Conservation (phyloP, 1,284 basidiomycete genomes). For the Boletus calvinii region DNA sequence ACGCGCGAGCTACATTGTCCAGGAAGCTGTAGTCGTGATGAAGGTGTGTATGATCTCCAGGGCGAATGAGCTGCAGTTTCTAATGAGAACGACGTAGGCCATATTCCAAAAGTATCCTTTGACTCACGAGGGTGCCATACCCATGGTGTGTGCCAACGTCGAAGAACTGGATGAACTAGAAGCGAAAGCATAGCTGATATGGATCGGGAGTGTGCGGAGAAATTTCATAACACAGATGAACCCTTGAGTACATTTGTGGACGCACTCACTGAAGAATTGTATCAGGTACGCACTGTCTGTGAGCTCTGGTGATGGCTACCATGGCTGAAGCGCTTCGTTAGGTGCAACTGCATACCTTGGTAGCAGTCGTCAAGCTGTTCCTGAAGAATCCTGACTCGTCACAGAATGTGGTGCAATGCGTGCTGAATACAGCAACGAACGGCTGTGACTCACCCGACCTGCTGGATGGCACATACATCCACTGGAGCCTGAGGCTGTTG, state of each 20-base stretch:
- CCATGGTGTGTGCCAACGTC: constrained; percentile 90
- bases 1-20: constrained; percentile 94
- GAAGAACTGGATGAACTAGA: constrained; percentile 98
- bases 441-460: constrained; percentile 97
- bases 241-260: constrained; percentile 89
- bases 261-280: constrained; percentile 90
- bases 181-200: constrained; percentile 96
- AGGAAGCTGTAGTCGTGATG: constrained; percentile 98
- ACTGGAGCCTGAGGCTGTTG: constrained; percentile 92
- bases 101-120: constrained; percentile 99
- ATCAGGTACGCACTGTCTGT: constrained; percentile 54
- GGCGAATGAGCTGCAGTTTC: neutral
- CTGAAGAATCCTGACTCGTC: constrained; percentile 91
- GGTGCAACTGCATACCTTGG: constrained; percentile 96
- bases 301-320: neutral
- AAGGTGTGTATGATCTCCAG: constrained; percentile 55
- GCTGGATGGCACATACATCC: constrained; percentile 95
- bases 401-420: constrained; percentile 86
- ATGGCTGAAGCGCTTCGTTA: constrained; percentile 15
- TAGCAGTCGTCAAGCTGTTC: constrained; percentile 96
- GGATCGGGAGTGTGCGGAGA: constrained; percentile 98
- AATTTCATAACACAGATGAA: constrained; percentile 96
- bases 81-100: constrained; percentile 53
- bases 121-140: constrained; percentile 96
- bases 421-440: constrained; percentile 92